phyloP scores from a whole-genome alignment of 306 rosid genomes.

The Argentina anserina region DNA sequence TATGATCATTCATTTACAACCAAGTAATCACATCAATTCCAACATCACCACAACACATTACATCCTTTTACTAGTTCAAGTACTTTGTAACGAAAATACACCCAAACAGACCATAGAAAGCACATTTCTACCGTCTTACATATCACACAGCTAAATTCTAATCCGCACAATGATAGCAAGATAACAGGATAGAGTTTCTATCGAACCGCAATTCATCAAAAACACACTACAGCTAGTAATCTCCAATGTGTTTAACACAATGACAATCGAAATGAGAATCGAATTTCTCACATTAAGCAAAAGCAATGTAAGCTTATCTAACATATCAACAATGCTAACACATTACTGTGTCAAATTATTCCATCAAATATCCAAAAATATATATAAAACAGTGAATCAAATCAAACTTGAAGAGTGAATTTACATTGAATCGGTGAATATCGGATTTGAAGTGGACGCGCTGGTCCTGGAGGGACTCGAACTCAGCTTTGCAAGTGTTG shows the following conservation, averaged over 20 bases:
- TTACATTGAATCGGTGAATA: conserved; percentile 92
- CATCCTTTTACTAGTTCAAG: not conserved
- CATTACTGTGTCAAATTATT: not conserved
- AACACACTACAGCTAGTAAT: not conserved
- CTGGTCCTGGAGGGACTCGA: conserved; percentile 85
- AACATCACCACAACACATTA: not conserved
- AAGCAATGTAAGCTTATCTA: not conserved
- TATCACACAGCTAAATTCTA: not conserved
- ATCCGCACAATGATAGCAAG: not conserved
- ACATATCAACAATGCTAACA: not conserved
- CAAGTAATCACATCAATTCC: too few species aligned
- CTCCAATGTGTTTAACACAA: not conserved
- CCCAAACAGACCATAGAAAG: not conserved
- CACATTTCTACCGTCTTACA: not conserved
- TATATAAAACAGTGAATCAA: not conserved
- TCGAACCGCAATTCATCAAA: not conserved
- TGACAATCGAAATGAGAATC: not conserved
- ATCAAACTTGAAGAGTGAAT: not conserved
- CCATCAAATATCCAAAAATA: not conserved
- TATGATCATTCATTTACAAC: conserved; percentile 33
- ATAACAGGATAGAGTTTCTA: not conserved
- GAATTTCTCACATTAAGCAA: not conserved
- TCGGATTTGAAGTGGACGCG: conserved; percentile 97
- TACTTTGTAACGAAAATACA: not conserved
- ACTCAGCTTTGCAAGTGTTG: conserved; percentile 78